Base-by-base conservation (phyloP, 2,329 filamentous ascomycete genomes). In the Fusarium sp. region DNA sequence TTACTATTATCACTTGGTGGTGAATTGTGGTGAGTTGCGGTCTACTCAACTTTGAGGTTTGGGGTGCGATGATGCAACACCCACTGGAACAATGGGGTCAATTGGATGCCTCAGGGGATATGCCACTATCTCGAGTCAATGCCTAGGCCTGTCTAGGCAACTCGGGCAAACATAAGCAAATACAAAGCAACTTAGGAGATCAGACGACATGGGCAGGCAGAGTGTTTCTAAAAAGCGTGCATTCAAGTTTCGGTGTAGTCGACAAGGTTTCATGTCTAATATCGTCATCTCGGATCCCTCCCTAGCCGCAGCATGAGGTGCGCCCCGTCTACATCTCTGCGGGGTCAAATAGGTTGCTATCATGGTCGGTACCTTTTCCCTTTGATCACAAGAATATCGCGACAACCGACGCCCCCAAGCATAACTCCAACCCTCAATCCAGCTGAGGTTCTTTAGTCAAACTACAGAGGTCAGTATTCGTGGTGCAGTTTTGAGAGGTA, bases 381-480 rank as follows among this genome's bases (percentile, higher is more conserved):
- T 45, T 41, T 65, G 31, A 57, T 60, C 58, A 69, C 57, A 71
- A 59, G 60, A 73, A 71, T 57, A 64, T 67, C 43, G 58, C 58
- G 63, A 62, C 61, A 75, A 43, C 56, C 52, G 48, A 57, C 72
- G 75, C 50, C 67, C 65, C 68, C 57, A 62, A 70, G 54, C 58
- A 71, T 72, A 72, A 61, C 69, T 67, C 69, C 62, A 64, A 52
- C 69, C 72, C 71, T 74, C 77, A 58, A 65, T 61, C 67, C 68
- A 74, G 68, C 63, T 71, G 71, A 77, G 72, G 73, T 65, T 37
- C 50, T 68, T 78, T 76, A 83, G 72, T 83, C 82, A 76, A 83
- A 83, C 82, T 83, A 52, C 2, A 22, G 14, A 9, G 16, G 69
- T 78, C 50, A 78, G 71, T 31, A 31, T 31, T 16, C 13, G 8